phyloP scores from a whole-genome alignment of 2,329 filamentous ascomycete species.

The Aspergillus sp. region DNA sequence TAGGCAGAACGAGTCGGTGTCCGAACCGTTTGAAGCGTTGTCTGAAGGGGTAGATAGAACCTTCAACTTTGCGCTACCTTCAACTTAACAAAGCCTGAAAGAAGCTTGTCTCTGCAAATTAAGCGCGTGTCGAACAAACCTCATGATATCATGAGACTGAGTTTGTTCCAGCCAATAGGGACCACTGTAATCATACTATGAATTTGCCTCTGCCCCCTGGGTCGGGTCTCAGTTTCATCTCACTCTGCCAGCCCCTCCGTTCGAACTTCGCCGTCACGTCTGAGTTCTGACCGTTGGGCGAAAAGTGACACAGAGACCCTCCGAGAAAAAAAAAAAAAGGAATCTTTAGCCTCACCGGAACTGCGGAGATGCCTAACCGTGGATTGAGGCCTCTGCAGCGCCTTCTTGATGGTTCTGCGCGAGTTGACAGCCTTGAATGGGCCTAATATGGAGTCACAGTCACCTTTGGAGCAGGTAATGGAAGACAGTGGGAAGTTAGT shows the following conservation, averaged over 20 bases:
- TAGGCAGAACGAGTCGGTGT: background rate
- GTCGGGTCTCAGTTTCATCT: background rate
- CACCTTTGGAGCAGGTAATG: background rate
- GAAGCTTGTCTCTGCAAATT: no score
- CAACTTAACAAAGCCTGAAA: no score
- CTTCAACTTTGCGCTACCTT: background rate
- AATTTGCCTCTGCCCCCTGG: background rate
- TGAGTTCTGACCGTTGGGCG: background rate
- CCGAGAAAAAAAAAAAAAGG: background rate
- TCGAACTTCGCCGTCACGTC: background rate
- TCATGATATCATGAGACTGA: background rate
- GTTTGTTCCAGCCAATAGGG: background rate
- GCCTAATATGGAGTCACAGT: background rate
- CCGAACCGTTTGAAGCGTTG: background rate
- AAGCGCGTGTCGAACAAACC: no score
- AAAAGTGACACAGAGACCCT: background rate
- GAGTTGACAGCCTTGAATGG: constrained; percentile 2
- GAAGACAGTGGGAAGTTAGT: background rate
- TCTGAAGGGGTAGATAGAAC: background rate
- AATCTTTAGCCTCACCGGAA: constrained; percentile 1
- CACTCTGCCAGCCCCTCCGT: no score
- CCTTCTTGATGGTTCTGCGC: background rate
- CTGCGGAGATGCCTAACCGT: background rate
- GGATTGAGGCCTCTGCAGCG: background rate
- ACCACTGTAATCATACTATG: background rate